These are phyloP conservation scores for Pleurotus cornucopiae DNA, from an alignment of 768 basidiomycete genomes.

Conservation along the genomic window DNA sequence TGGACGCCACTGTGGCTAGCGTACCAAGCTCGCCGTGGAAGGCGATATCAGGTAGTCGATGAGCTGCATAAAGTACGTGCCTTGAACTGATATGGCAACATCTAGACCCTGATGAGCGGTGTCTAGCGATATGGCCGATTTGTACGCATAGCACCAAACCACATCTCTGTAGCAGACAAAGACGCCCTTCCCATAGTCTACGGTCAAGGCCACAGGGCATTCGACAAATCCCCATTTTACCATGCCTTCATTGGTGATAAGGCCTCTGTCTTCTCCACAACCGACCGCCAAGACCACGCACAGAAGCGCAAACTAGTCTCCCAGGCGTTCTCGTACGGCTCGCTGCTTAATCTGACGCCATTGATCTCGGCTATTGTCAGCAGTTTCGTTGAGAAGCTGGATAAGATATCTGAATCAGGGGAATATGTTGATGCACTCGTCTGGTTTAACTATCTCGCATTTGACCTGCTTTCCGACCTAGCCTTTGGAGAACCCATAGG, in stretches of 20 bases:
- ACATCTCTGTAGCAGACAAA: constrained; percentile 24
- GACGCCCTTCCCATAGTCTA: constrained; percentile 23
- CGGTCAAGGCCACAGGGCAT: constrained; percentile 22
- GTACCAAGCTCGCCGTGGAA: constrained; percentile 22
- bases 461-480: constrained; percentile 26
- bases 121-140: constrained; percentile 22
- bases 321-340: constrained; percentile 21
- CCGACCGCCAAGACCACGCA: constrained; percentile 23
- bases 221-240: constrained; percentile 27
- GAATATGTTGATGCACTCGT: constrained; percentile 19
- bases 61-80: constrained; percentile 20
- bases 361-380: constrained; percentile 15
- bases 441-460: constrained; percentile 29
- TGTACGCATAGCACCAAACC: constrained; percentile 26
- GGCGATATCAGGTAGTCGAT: constrained; percentile 22
- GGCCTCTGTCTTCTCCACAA: constrained; percentile 24
- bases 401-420: constrained; percentile 13
- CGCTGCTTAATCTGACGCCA: constrained; percentile 15
- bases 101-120: neutral
- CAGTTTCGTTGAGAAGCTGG: constrained; percentile 16
- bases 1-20: constrained; percentile 26
- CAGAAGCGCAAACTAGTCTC: constrained; percentile 24
- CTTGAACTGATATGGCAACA: neutral
- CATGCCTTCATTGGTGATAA: constrained; percentile 23
- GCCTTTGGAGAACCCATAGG: constrained; percentile 27